Conservation (phyloP, 2,329 filamentous ascomycete species). For the Fusarium brachygibbosum region DNA sequence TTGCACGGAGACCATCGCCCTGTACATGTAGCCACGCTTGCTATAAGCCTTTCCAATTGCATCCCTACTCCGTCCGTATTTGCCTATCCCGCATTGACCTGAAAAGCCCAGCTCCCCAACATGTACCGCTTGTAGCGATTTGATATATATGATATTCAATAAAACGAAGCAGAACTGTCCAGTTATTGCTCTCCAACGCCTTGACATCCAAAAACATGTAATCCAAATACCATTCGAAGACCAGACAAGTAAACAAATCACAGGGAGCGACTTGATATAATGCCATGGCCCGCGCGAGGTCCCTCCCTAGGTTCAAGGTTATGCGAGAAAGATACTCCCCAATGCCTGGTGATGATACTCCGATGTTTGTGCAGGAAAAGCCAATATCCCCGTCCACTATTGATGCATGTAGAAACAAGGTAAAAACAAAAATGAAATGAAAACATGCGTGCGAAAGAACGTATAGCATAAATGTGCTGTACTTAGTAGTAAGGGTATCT, state of each 20-base stretch:
- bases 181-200: slow-evolving; percentile 42
- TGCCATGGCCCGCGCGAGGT: slow-evolving; percentile 21
- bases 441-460: slow-evolving; percentile 20
- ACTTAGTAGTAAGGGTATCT: slow-evolving; percentile 8
- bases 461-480: slow-evolving; percentile 5
- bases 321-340: slow-evolving; percentile 30
- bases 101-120: slow-evolving; percentile 11
- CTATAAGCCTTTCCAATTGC: slow-evolving; percentile 24
- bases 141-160: slow-evolving; percentile 28
- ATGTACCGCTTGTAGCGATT: slow-evolving; percentile 12
- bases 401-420: slow-evolving; percentile 14
- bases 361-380: slow-evolving; percentile 36
- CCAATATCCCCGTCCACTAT: slow-evolving; percentile 31
- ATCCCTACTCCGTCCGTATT: slow-evolving; percentile 28
- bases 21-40: slow-evolving; percentile 23
- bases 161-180: slow-evolving; percentile 27
- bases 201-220: slow-evolving; percentile 28
- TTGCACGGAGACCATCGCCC: slow-evolving; percentile 34
- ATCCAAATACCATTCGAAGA: slow-evolving; percentile 31
- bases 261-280: slow-evolving; percentile 27
- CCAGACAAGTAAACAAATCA: slow-evolving; percentile 37
- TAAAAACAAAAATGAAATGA: slow-evolving; percentile 7
- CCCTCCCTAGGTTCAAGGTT: slow-evolving; percentile 11
- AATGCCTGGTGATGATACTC: slow-evolving; percentile 31
- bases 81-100: slow-evolving; percentile 9